These are phyloP conservation scores for Aspergillus bombycis DNA, from an alignment of 2,329 filamentous ascomycete species.

Conservation along the genomic window DNA sequence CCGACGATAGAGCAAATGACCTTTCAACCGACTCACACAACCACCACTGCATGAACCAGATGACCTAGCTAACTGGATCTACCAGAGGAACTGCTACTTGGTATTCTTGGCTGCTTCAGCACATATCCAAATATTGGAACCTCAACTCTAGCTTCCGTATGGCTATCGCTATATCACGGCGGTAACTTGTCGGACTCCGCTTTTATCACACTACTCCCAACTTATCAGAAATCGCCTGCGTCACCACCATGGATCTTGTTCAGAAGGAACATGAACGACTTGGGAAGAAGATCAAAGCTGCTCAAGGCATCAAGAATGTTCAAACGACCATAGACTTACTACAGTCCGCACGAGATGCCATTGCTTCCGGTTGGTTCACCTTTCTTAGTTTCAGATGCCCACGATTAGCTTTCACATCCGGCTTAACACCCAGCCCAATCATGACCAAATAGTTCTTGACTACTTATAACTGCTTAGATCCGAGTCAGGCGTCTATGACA, in stretches of 20 bases:
- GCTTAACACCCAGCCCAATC: neutral
- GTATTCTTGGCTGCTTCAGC: neutral
- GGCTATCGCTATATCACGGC: constrained; percentile 26
- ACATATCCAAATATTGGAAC: neutral
- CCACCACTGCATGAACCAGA: neutral
- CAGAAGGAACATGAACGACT: constrained; percentile 76
- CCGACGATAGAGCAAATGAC: constrained; percentile 1
- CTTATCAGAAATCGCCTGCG: constrained; percentile 1
- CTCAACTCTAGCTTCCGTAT: constrained; percentile 19
- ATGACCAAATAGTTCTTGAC: constrained; percentile 8
- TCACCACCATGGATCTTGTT: constrained; percentile 61
- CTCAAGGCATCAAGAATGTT: constrained; percentile 74
- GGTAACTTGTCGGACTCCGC: constrained; percentile 36
- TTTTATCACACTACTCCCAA: constrained; percentile 9
- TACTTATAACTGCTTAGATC: constrained; percentile 52
- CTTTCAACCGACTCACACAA: neutral
- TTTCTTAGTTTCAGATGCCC: neutral
- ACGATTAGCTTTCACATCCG: neutral
- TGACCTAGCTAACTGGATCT: neutral
- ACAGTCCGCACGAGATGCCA: constrained; percentile 70
- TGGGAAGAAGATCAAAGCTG: constrained; percentile 68
- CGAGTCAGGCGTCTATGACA: constrained; percentile 70
- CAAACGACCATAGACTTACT: constrained; percentile 82
- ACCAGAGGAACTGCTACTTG: neutral
- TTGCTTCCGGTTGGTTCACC: constrained; percentile 66